Conservation (phyloP, 768 basidiomycete genomes). For the Phanerochaete sordida region DNA sequence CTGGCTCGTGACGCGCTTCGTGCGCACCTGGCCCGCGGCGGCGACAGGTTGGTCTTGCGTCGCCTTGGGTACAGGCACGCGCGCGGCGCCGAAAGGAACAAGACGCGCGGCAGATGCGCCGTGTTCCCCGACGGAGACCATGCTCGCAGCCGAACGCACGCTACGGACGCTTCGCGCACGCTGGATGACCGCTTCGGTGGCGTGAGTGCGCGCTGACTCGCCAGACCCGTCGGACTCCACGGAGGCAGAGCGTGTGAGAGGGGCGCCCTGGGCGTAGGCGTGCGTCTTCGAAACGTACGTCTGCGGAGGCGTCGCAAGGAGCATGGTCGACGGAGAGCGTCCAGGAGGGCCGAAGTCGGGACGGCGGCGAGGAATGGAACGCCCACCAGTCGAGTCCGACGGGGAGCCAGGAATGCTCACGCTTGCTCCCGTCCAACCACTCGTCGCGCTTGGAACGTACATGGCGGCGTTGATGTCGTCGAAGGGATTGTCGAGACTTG, state of each 20-base stretch:
- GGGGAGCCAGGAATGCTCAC: conserved; percentile 51
- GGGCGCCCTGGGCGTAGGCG: conserved; percentile 10
- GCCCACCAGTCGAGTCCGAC: conserved; percentile 59
- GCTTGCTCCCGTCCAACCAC: conserved; percentile 32
- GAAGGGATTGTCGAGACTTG: conserved; percentile 30
- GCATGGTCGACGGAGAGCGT: conserved; percentile 34
- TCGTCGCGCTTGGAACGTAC: conserved; percentile 38
- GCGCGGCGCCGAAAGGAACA: conserved; percentile 66
- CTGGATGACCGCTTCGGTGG: conserved; percentile 42
- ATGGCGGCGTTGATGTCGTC: conserved; percentile 30
- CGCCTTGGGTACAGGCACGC: conserved; percentile 58
- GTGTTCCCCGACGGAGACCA: conserved; percentile 26
- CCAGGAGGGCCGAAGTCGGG: conserved; percentile 66
- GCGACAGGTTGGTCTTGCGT: conserved; percentile 16
- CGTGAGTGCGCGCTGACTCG: conserved; percentile 33
- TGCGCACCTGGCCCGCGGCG: conserved; percentile 15
- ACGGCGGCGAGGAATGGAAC: conserved; percentile 64
- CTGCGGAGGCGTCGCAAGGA: conserved; percentile 30
- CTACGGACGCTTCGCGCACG: conserved; percentile 52
- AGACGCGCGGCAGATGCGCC: conserved; percentile 34
- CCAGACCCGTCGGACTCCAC: conserved; percentile 29
- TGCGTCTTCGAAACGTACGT: conserved; percentile 17
- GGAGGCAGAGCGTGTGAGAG: conserved; percentile 24
- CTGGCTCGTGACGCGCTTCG: conserved; percentile 55
- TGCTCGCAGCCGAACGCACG: conserved; percentile 34